Evolutionary conservation across 2,329 filamentous ascomycete genomes (phyloP).

Genomic region (Talaromyces sp.): DNA sequence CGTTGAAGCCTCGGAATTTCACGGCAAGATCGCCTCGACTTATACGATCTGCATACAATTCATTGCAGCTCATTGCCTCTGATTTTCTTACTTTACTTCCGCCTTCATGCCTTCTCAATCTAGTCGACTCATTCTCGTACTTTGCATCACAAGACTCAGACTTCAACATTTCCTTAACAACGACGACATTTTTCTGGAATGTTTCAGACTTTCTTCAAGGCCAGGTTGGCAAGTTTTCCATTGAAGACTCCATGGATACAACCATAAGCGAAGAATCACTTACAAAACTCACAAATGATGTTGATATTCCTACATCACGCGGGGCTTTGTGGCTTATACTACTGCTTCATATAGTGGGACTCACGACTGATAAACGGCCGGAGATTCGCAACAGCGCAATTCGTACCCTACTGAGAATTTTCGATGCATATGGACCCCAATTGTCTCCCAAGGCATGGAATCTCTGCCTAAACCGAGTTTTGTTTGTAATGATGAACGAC

Average conservation of each 20-base stretch:
- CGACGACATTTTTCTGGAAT: slow-evolving; percentile 94
- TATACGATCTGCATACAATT: slow-evolving; percentile 81
- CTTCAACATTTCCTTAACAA: slow-evolving; percentile 90
- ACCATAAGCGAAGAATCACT: slow-evolving; percentile 55
- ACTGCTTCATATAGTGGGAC: slow-evolving; percentile 33
- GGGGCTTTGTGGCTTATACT: slow-evolving; percentile 34
- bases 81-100: slow-evolving; percentile 78
- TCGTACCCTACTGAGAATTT: slow-evolving; percentile 84
- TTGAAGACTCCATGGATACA: slow-evolving; percentile 35
- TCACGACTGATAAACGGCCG: slow-evolving; percentile 35
- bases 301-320: slow-evolving; percentile 55
- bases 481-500: slow-evolving; percentile 71
- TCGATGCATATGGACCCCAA: slow-evolving; percentile 83
- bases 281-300: slow-evolving; percentile 54
- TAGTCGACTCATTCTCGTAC: slow-evolving; percentile 82
- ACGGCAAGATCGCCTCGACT: slow-evolving; percentile 61
- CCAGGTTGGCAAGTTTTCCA: slow-evolving; percentile 39
- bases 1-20: slow-evolving; percentile 9
- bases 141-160: slow-evolving; percentile 90
- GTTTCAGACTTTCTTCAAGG: slow-evolving; percentile 77
- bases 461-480: slow-evolving; percentile 72
- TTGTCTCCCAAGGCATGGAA: slow-evolving; percentile 76
- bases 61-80: slow-evolving; percentile 86
- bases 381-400: slow-evolving; percentile 61
- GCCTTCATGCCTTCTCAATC: slow-evolving; percentile 65